Base-by-base conservation (phyloP, 495 filamentous ascomycete genomes). In the Evansstolkia leycettana region DNA sequence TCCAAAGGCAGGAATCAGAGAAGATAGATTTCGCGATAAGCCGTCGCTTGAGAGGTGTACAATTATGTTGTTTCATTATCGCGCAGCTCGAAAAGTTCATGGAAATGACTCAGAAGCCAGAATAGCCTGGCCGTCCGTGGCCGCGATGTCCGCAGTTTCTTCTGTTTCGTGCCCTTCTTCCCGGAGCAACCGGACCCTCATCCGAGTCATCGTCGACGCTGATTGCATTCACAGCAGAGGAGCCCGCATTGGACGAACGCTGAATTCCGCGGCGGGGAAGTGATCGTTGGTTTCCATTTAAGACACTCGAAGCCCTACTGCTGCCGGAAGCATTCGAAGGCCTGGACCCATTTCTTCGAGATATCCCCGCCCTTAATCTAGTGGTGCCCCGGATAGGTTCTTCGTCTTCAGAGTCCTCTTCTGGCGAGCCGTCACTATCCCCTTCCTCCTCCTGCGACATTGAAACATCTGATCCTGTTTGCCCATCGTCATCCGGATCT, bases 161-260 rank as follows among this genome's bases (percentile, higher is more conserved):
- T 32, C 46, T 34, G 12, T 32, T 37, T 29, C 51, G 36, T 33
- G 28, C 33, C 46, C 54, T 51, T 36, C 51, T 51, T 8, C 33
- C 33, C 9, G 53, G 52, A 17, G 43, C 33, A 14, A 62, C 44
- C n/a, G 56, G 56, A 2, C 46, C 56, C 40, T 60, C 56, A 30
- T 62, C 60, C 5, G 55, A 58, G 31, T 55, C 51, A 34, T 55
- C 52, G 12, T 52, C 48, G 4, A 54, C 9, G 12, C 33, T 36
- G 28, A 58, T 55, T 8, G 50, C 49, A 28, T 50, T 45, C 20
- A 26, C 17, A 3, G 31, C 33, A 26, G 47, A 48, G 6, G 44
- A 43, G 15, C 50, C 50, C 17, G 38, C 33, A 5, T 36, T 19
- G 3, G 26, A 34, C 6, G 17, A 0, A 39, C 25, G 30, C 12